Evolutionary conservation across 805 yeast species (phyloP), one percentile per base, ranked within the genome.

Genomic region (Nakazawaea ishiwadae): DNA sequence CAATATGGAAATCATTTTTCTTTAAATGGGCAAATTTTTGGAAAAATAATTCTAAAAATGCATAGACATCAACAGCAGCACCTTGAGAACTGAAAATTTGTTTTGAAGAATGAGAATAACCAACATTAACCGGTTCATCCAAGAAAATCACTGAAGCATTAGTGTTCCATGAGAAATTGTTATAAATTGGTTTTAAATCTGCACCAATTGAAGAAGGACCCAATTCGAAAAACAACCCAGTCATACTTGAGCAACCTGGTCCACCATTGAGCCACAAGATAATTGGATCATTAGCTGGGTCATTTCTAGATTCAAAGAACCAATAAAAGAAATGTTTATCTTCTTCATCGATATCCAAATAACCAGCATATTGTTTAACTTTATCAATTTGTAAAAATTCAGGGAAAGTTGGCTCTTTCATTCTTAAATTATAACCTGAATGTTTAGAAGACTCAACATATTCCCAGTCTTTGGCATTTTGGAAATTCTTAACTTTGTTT

Each of bases 191-290:
- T 53, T 75, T 74, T 47, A 81, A 59, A 23, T 82, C 75, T 31
- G 74, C 59, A 45, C 69, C 75, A 46, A 87, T 79, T 19, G 80
- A 71, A 2, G 93, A 71, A 12, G 96, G 91, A 20, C 96, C 96
- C 51, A 86, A 71, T 59, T 87, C 96, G 58, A 86, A 85, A 58
- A 87, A 82, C 50, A 85, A 71, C 0, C 95, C 95, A 12, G 95
- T 84, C 65, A 86, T 64, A 7, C 95, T 84, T 12, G 95, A 84
- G 65, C 96, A 88, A 4, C 96, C 96, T 35, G 96, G 96, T 15
- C 96, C 96, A 52, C 96, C 96, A 58, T 87, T 88, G 56, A 88
- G 71, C 96, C 96, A 89, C 51, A 91, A 69, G 38, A 89, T 75
- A 34, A 87, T 69, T 1, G 96, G 96, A 62, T 87, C 96, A n/a